A percentile compares a stretch with the other conserved stretches of the same genome.
phyloP scores from a whole-genome alignment of 164 flowering plant species.

The Amborella trichopoda region DNA sequence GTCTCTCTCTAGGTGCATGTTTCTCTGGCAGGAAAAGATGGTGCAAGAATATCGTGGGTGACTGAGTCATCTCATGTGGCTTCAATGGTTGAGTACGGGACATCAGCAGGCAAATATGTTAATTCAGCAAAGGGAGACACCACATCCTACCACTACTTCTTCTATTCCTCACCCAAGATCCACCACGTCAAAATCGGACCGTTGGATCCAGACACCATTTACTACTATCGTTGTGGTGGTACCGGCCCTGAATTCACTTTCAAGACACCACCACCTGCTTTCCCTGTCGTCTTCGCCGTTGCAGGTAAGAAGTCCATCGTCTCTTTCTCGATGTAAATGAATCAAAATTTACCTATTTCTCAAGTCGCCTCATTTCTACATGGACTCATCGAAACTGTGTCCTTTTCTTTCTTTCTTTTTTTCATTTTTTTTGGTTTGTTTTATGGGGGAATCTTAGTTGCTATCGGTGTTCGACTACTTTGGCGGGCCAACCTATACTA shows the following conservation, averaged over 20 bases:
- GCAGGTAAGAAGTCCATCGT: too few relatives aligned
- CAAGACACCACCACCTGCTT: constrained; percentile 55
- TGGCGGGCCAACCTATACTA: too few relatives aligned
- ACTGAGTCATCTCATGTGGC: constrained; percentile 23
- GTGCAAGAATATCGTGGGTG: constrained; percentile 59
- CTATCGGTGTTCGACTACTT: too few relatives aligned
- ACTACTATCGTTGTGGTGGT: constrained; percentile 69
- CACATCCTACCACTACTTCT: constrained; percentile 44
- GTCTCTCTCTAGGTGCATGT: constrained; percentile 45
- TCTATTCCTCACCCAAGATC: constrained; percentile 60
- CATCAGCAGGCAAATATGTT: constrained; percentile 25
- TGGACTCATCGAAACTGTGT: too few relatives aligned
- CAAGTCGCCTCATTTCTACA: too few relatives aligned
- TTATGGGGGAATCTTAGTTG: too few relatives aligned
- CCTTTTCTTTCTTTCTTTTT: too few relatives aligned
- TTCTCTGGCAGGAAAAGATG: constrained; percentile 47
- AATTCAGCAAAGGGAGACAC: constrained; percentile 33
- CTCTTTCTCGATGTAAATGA: too few relatives aligned
- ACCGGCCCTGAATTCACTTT: constrained; percentile 45
- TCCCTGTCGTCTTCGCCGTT: constrained; percentile 57
- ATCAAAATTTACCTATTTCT: too few relatives aligned
- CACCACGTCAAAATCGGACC: constrained; percentile 76
- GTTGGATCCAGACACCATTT: constrained; percentile 38
- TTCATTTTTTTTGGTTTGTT: too few relatives aligned
- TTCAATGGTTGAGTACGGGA: constrained; percentile 59